Evolutionary conservation across 345 rosid species (phyloP).

Genomic region (Citrus maxima): DNA sequence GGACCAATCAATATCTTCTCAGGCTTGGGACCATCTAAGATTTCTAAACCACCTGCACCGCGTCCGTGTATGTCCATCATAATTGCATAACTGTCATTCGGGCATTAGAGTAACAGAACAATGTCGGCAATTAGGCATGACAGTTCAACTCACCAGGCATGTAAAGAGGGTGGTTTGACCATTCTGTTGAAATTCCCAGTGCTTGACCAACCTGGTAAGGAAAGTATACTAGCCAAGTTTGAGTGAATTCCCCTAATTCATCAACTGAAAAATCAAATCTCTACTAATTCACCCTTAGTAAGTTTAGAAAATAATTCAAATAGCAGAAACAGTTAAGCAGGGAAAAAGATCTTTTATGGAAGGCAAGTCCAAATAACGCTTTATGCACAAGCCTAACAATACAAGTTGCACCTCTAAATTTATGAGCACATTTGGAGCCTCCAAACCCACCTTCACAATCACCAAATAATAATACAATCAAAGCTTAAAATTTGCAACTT

Average conservation of each 20-base stretch:
- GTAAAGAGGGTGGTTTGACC: conserved; percentile 86
- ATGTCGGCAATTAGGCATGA: neutral
- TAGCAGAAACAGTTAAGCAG: neutral
- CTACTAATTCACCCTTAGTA: neutral
- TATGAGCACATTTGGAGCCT: neutral
- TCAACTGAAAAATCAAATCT: neutral
- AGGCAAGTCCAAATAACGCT: neutral
- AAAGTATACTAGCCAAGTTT: neutral
- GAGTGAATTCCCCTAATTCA: neutral
- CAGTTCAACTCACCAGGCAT: conserved; percentile 55
- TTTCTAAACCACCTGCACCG: conserved; percentile 74
- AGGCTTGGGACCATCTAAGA: conserved; percentile 78
- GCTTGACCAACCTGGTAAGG: conserved; percentile 82
- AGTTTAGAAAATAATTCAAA: neutral
- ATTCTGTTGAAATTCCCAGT: conserved; percentile 77
- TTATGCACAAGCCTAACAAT: neutral
- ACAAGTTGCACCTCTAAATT: neutral
- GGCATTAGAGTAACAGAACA: neutral
- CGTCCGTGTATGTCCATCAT: conserved; percentile 4
- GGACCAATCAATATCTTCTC: conserved; percentile 72
- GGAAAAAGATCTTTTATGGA: neutral
- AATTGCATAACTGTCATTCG: neutral
- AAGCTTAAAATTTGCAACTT: neutral
- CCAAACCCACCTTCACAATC: neutral
- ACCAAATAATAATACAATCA: neutral